Evolutionary conservation across 441 rosid genomes (phyloP), one percentile per base, ranked within the genome.

Genomic region (Manihot esculenta): DNA sequence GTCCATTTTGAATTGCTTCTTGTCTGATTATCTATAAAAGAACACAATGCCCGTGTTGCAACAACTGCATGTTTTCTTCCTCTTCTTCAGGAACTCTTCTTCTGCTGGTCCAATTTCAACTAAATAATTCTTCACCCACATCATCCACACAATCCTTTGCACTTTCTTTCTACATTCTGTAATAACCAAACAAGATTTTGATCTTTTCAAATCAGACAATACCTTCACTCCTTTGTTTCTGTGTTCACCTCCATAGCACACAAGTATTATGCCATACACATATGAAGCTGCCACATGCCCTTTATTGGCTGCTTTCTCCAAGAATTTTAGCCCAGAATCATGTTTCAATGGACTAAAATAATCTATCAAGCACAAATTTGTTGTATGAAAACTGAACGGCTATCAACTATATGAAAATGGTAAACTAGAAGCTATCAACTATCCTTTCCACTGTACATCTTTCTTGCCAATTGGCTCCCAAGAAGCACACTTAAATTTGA

Each of bases 241-340:
- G 1, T 5, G 1, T 27, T 48, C 33, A 2, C 54, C 54, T 18
- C 73, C 64, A 2, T 33, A 7, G 9, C 72, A 44, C 3, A 51
- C 3, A 0, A 74, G 41, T 2, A 78, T 21, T 3, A 78, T 44
- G 1, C 33, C 71, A 13, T 49, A 57, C 1, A 70, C 70, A 2
- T 78, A 70, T 0, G 5, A 38, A 10, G 77, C 76, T 10, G 3
- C 49, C 21, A 24, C 20, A 12, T 74, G 80, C 1, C 56, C 72
- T 23, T 59, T 60, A 0, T 35, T 30, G 0, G 68, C 68, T 2
- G 75, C 78, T 67, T 9, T 47, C 2, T 45, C 60, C 21, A 80
- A 47, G 10, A 3, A 17, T 18, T 18, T 18, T 1, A 71, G 23
- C 4, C 80, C 72, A 0, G 50, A 58, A 0, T 58, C 47, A 3